Evolutionary conservation across 176 grass and related monocot genomes (phyloP), one percentile per base, ranked within the genome.

Genomic region (Metroxylon sagu): DNA sequence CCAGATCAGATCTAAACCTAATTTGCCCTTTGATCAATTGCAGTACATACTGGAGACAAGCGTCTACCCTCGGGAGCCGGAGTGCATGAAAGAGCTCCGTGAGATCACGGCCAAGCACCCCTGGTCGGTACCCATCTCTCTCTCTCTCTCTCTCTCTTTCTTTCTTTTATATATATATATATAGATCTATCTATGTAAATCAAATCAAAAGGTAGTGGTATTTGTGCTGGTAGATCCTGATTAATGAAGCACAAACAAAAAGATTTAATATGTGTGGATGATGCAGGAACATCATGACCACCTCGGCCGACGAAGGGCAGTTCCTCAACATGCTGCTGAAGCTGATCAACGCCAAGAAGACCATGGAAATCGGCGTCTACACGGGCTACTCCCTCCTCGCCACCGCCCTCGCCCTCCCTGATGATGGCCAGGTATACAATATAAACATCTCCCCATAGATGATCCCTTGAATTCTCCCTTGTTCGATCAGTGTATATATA

Each of bases 361-460:
- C 91, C 48, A 90, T 95, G 83, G 91, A 95, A 77, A 95, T 95
- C 76, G 91, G 91, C 56, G 91, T 95, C n/a, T 95, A 84, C 66
- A 95, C 91, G 31, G 91, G 91, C 49, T 95, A 95, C 81, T 95
- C 91, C 23, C 91, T 95, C 49, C 91, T 95, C 66, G 91, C 91
- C 54, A 95, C 91, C 35, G 91, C 91, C 0, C 91, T 95, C 52
- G 91, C 91, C 15, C 62, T 95, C 50, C 91, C 91, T 5, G 86
- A 90, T 0, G 91, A 95, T 78, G 91, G 91, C 74, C 90, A 85
- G 61, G 91, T 95, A 43, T 14, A 5, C 35, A 43, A 23, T 23
- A 23, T n/a, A 23, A 23, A 23, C 21, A 23, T 23, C 21, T 23
- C 21, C 21, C 21, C 21, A 23, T 23, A 23, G 21, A 23, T 23